Evolutionary conservation across 2,329 filamentous ascomycete species (phyloP), one percentile per base, ranked within the genome.

Genomic region (Stagonosporopsis cucurbitacearum): DNA sequence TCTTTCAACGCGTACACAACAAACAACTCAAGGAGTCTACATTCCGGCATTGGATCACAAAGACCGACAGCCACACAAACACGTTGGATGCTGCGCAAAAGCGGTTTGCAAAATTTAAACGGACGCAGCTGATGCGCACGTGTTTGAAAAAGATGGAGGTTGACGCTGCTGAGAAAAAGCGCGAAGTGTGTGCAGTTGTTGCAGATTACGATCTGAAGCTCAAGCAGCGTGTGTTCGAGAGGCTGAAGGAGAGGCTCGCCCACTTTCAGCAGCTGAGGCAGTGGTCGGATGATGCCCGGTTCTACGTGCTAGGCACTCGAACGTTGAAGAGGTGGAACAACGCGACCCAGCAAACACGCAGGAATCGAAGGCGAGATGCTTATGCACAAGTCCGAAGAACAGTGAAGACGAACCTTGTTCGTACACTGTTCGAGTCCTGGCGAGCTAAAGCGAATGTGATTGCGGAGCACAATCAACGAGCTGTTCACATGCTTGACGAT

Each of bases 261-360:
- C 78, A 84, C 59, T 69, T 80, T 11, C 65, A 71, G 23, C 77
- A 81, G 62, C 69, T 87, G 40, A 77, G 82, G 39, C 75, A 74
- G 22, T 84, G 82, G 82, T 81, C 84, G 23, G 71, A 72, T n/a
- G 80, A 84, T 67, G 84, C 84, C 22, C 73, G 78, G 11, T 86
- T 82, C 60, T 87, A 85, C 66, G 82, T 84, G 33, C 65, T 82
- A n/a, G 74, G 79, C 37, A 84, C 76, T 7, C 76, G 73, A 37
- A 73, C 77, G 2, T 61, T 86, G 47, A 83, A 80, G 59, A 68
- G 70, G 13, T 87, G 84, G 84, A 78, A 77, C 20, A 73, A 76
- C 35, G 79, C 80, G 19, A 81, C 81, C 1, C 69, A 79, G 37
- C 75, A 83, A 50, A 78, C 81, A 15, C 77, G 82, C 28, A 81